Conservation (phyloP, 129 eudicot species). For the Tagetes erecta region DNA sequence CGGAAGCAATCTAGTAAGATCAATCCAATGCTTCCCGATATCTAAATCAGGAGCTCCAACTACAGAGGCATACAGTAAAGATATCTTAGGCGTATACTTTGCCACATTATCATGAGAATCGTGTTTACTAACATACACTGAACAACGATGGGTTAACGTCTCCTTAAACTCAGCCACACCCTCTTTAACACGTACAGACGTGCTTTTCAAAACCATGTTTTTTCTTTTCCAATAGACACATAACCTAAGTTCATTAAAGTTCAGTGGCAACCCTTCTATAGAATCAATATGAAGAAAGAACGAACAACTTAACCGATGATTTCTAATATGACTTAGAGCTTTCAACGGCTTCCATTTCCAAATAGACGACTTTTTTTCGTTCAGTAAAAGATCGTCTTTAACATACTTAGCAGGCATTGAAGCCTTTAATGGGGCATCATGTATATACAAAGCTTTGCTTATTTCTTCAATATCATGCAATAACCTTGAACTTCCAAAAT, state of each 20-base stretch:
- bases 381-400: conserved; percentile 31
- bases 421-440: conserved; percentile 33
- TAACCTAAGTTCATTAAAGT: conserved; percentile 46
- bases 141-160: conserved; percentile 55
- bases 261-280: conserved; percentile 53
- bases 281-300: conserved; percentile 66
- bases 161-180: conserved; percentile 65
- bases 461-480: conserved; percentile 66
- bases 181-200: conserved; percentile 36
- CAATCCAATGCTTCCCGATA: conserved; percentile 69
- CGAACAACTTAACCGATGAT: conserved; percentile 43
- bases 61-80: conserved; percentile 48
- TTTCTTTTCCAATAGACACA: conserved; percentile 62
- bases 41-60: conserved; percentile 51
- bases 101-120: conserved; percentile 47
- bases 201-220: conserved; percentile 46
- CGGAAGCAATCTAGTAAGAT: conserved; percentile 71
- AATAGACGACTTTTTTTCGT: conserved; percentile 48
- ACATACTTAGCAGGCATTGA: conserved; percentile 20
- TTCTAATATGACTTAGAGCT: conserved; percentile 56
- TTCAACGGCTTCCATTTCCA: conserved; percentile 81
- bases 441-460: conserved; percentile 63
- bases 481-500: conserved; percentile 46
- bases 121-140: conserved; percentile 47
- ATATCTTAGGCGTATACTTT: conserved; percentile 64